Evolutionary conservation across 331 rosid genomes (phyloP), one percentile per base, ranked within the genome.

Genomic region (Quercus phellos): DNA sequence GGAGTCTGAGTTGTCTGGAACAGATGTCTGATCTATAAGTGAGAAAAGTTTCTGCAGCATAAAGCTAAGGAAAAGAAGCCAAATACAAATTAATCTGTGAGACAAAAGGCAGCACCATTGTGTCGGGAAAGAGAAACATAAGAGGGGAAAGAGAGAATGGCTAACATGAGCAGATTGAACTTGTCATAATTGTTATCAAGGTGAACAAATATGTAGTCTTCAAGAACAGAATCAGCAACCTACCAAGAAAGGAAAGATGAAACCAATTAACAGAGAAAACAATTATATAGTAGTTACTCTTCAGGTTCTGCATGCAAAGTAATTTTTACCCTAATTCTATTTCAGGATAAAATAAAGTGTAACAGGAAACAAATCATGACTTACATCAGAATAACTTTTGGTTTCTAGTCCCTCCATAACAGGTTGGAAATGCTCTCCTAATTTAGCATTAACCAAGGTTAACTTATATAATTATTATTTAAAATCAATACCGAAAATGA

Each of bases 31-130:
- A 86, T 95, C 99, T 73, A 91, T 34, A 77, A 95, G 96, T n/a
- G 99, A 95, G 86, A 95, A 92, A 77, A 95, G 99, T 67, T 92
- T 95, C 90, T 91, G 99, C 87, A 89, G 75, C 98, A 95, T 92
- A 85, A 95, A 93, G 66, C 99, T 95, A 70, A 42, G 56, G 63
- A 80, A 69, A 61, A 78, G 70, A 60, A 79, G 54, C 66, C 68
- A 64, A 9, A 24, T 35, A 79, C 68, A 80, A 74, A 69, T 24
- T 51, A 82, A 53, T 66, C 54, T 59, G 73, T 61, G 34, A 78
- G 79, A 74, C 53, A 46, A 46, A 46, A 46, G 16, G 53, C 53
- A 8, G 51, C 71, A 66, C 46, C 71, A 32, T 3, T 8, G 50
- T 18, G 24, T 18, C 34, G 51, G 51, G 27, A 34, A 66, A 66